A percentile compares a stretch with the other conserved stretches of the same genome.
These are phyloP conservation scores for Chaetomium sp. DNA, from an alignment of 2,329 filamentous ascomycete species.

Conservation along the genomic window DNA sequence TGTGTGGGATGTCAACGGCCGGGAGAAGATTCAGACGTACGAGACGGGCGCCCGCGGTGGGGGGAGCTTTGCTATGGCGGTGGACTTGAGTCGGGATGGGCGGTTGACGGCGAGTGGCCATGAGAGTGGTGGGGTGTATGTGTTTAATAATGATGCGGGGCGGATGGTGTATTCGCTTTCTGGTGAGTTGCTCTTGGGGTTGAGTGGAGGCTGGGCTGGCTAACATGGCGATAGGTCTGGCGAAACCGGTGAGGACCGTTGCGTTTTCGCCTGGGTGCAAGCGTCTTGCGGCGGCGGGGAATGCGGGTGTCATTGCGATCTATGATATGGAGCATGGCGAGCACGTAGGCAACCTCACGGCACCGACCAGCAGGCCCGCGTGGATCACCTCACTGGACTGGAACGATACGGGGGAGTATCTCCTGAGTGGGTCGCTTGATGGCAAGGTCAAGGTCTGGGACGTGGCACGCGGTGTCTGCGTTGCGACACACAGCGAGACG, in stretches of 20 bases:
- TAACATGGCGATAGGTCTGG: slow-evolving; percentile 60
- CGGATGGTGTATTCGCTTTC: slow-evolving; percentile 83
- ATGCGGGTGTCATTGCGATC: slow-evolving; percentile 83
- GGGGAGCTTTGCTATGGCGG: slow-evolving; percentile 78
- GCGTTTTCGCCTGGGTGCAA: slow-evolving; percentile 85
- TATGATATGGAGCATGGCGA: slow-evolving; percentile 93
- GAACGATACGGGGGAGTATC: slow-evolving; percentile 89
- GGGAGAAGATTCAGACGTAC: slow-evolving; percentile 65
- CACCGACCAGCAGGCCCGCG: slow-evolving; percentile 48
- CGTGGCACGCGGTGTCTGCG: slow-evolving; percentile 77
- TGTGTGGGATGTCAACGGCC: slow-evolving; percentile 73
- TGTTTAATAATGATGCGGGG: slow-evolving; percentile 91
- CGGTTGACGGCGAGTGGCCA: slow-evolving; percentile 88
- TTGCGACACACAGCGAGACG: slow-evolving; percentile 91
- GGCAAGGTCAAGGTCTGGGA: slow-evolving; percentile 97
- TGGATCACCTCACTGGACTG: slow-evolving; percentile 94
- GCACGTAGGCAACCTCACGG: slow-evolving; percentile 77
- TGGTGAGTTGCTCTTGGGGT: slow-evolving; percentile 50
- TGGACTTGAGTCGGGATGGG: slow-evolving; percentile 80
- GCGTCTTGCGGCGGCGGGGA: slow-evolving; percentile 85
- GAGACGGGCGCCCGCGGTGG: slow-evolving; percentile 63
- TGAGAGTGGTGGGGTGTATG: slow-evolving; percentile 86
- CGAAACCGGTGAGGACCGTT: slow-evolving; percentile 82
- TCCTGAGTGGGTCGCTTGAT: slow-evolving; percentile 85
- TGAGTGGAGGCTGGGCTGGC: background rate